Conservation (phyloP, 2,329 filamentous ascomycete genomes). For the Teratosphaeria gauchensis region DNA sequence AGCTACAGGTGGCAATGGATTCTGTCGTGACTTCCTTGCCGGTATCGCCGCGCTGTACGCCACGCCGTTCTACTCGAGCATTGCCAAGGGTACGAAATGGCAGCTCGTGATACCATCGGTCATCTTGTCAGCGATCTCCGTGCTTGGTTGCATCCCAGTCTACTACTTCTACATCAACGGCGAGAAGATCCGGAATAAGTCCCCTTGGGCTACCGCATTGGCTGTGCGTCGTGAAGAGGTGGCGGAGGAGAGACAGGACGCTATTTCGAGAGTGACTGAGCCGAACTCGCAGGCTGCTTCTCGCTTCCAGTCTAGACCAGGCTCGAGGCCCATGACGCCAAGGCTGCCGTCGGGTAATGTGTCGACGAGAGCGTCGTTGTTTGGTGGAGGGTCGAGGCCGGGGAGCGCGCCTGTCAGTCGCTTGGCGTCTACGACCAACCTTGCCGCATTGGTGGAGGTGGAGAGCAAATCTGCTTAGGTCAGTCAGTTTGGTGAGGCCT, state of each 20-base stretch:
- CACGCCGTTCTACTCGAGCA: conserved; percentile 38
- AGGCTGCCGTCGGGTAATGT: not conserved
- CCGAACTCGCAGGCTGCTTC: not conserved
- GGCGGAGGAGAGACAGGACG: not conserved
- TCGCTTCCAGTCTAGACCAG: not conserved
- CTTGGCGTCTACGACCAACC: not conserved
- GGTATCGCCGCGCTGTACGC: conserved; percentile 62
- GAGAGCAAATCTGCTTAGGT: not conserved
- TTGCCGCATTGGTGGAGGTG: not conserved
- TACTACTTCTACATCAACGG: conserved; percentile 44
- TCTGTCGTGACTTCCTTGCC: conserved; percentile 62
- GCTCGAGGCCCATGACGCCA: not conserved
- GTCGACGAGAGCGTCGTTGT: not conserved
- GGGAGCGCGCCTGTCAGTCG: not conserved
- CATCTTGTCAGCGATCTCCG: conserved; percentile 41
- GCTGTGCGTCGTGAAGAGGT: not conserved
- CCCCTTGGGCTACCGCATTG: not conserved
- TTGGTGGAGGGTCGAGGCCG: not conserved
- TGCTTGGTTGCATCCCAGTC: conserved; percentile 44
- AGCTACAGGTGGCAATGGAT: conserved; percentile 67
- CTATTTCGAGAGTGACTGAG: not conserved
- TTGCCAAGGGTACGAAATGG: conserved; percentile 15
- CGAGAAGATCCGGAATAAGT: conserved; percentile 1
- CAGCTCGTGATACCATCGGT: conserved; percentile 42
- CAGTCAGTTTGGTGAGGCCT: not conserved